Evolutionary conservation across 805 yeast genomes (phyloP).

Genomic region (Candida quercuum): DNA sequence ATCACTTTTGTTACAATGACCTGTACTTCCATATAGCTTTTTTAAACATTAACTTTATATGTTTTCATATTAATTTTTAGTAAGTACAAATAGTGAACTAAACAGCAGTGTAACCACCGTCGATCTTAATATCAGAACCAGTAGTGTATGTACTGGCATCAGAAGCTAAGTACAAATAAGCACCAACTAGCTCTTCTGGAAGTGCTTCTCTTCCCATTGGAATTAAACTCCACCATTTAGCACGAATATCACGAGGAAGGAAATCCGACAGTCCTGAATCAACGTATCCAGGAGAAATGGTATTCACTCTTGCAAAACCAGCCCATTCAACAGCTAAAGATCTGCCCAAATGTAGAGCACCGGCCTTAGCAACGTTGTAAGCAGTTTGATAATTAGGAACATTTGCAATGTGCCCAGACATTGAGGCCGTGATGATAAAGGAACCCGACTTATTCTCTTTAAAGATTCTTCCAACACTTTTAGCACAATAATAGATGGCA

Average conservation of each 20-base stretch:
- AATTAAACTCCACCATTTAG: constrained; percentile 43
- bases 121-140: constrained; percentile 71
- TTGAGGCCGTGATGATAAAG: constrained; percentile 79
- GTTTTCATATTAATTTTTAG: too few relatives aligned
- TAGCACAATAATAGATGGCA: constrained; percentile 77
- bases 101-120: constrained; percentile 60
- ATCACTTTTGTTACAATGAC: too few relatives aligned
- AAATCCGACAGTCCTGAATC: constrained; percentile 59
- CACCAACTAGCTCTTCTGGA: constrained; percentile 74
- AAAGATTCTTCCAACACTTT: constrained; percentile 71
- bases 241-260: constrained; percentile 37
- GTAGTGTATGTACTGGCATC: constrained; percentile 78
- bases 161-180: constrained; percentile 72
- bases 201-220: constrained; percentile 75
- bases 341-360: constrained; percentile 64
- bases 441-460: constrained; percentile 73
- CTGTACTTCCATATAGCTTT: too few relatives aligned
- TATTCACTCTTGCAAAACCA: constrained; percentile 79
- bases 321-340: constrained; percentile 88
- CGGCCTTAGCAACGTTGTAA: constrained; percentile 90
- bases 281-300: constrained; percentile 84
- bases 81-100: constrained; percentile 3
- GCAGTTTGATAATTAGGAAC: constrained; percentile 84
- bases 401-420: constrained; percentile 86
- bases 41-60: too few relatives aligned